These are phyloP conservation scores for Cyamopsis tetragonoloba DNA, from an alignment of 306 rosid genomes.

Conservation along the genomic window DNA sequence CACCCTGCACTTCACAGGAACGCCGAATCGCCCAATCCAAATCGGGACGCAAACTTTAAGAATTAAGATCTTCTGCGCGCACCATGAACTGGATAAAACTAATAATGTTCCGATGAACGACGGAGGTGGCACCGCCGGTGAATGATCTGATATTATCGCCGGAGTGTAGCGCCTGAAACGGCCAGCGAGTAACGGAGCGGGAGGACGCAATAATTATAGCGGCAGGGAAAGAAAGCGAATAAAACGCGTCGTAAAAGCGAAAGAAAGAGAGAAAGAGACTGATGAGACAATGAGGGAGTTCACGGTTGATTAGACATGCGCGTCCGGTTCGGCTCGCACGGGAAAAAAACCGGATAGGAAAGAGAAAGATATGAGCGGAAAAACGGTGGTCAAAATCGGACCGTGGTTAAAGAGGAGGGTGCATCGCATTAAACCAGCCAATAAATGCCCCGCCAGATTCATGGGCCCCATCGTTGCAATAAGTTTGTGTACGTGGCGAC, in stretches of 20 bases:
- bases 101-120: no score
- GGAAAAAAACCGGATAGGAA: not conserved
- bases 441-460: conserved; percentile 55
- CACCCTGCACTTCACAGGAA: not conserved
- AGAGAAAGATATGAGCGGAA: conserved; percentile 32
- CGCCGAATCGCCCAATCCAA: not conserved
- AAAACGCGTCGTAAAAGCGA: conserved; percentile 16
- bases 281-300: not conserved
- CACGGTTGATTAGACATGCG: conserved; percentile 26
- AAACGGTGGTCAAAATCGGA: conserved; percentile 32
- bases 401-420: conserved; percentile 15
- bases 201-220: conserved; percentile 4
- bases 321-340: conserved; percentile 21
- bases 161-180: conserved; percentile 11
- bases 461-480: conserved; percentile 47
- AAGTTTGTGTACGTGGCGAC: conserved; percentile 48
- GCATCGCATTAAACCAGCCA: conserved; percentile 30
- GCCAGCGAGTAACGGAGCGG: conserved; percentile 23
- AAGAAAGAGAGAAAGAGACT: not conserved
- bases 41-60: no score
- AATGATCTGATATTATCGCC: conserved; percentile 9
- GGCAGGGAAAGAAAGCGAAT: not conserved
- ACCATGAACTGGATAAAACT: no score
- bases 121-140: not conserved
- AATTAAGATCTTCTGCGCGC: no score